phyloP scores from a whole-genome alignment of 202 grass and related monocot genomes.

The Miscanthus sacchariflorus region DNA sequence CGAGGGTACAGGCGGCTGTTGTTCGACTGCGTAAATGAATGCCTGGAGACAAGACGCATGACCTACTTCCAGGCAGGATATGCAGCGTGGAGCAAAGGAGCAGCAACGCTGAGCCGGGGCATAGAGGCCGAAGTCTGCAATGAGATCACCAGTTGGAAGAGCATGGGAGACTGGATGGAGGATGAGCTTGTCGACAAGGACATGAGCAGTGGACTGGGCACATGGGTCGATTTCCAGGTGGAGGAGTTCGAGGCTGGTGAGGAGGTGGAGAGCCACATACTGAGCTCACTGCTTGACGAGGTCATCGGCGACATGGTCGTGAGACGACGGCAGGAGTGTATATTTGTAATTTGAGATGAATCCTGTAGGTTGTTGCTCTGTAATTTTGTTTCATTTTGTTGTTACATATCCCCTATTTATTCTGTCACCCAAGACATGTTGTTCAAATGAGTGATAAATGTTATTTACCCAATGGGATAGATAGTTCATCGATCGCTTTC shows the following conservation, averaged over 20 bases:
- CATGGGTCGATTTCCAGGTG: conserved; percentile 75
- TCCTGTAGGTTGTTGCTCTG: conserved; percentile 26
- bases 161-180: conserved; percentile 67
- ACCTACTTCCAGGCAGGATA: conserved; percentile 77
- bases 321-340: conserved; percentile 39
- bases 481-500: background rate
- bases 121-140: conserved; percentile 57
- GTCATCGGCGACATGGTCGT: conserved; percentile 60
- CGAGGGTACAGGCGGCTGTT: conserved; percentile 52
- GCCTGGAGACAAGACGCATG: conserved; percentile 58
- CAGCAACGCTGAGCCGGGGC: conserved; percentile 39
- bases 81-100: conserved; percentile 78
- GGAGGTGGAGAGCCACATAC: conserved; percentile 64
- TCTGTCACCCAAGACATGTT: conserved; percentile 29
- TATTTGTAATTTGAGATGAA: conserved; percentile 49
- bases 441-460: conserved; percentile 40
- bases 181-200: conserved; percentile 86
- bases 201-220: conserved; percentile 74
- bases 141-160: conserved; percentile 69
- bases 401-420: conserved; percentile 49
- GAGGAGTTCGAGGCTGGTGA: conserved; percentile 64
- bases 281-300: conserved; percentile 76
- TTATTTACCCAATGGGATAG: conserved; percentile 28
- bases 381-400: conserved; percentile 45
- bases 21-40: conserved; percentile 75